These are phyloP conservation scores for Fusarium pseudonygamai DNA, from an alignment of 2,329 filamentous ascomycete genomes.

Conservation along the genomic window DNA sequence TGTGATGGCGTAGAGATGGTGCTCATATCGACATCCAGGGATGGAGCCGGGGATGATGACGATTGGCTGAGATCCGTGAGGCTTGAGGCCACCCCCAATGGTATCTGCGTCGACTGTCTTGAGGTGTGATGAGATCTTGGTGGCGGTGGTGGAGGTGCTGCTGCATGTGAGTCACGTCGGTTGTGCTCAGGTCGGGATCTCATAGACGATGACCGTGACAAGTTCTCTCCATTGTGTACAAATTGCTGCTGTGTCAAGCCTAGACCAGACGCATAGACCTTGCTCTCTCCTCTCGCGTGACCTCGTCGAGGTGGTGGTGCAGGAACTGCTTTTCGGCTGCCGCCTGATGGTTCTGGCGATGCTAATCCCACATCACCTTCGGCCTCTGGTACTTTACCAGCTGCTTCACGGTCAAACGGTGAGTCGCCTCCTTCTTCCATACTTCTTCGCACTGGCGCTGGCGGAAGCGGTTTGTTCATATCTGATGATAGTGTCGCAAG, in stretches of 20 bases:
- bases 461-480: conserved; percentile 66
- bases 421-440: conserved; percentile 61
- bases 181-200: conserved; percentile 58
- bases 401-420: conserved; percentile 63
- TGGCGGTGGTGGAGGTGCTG: conserved; percentile 66
- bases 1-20: conserved; percentile 9
- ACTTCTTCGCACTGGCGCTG: conserved; percentile 58
- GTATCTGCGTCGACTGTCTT: conserved; percentile 42
- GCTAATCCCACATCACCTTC: conserved; percentile 45
- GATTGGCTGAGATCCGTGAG: conserved; percentile 43
- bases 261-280: conserved; percentile 35
- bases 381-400: conserved; percentile 60
- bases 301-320: conserved; percentile 62
- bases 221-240: conserved; percentile 50
- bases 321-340: conserved; percentile 56
- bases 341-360: conserved; percentile 47
- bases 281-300: conserved; percentile 59
- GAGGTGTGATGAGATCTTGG: conserved; percentile 56
- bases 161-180: conserved; percentile 54
- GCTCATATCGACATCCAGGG: conserved; percentile 30
- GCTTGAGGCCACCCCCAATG: conserved; percentile 43
- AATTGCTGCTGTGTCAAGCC: conserved; percentile 16
- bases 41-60: conserved; percentile 30
- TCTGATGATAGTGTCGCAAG: conserved; percentile 33
- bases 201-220: conserved; percentile 60